Evolutionary conservation across 257 asterid genomes (phyloP).

Genomic region (Thymus quinquecostatus): DNA sequence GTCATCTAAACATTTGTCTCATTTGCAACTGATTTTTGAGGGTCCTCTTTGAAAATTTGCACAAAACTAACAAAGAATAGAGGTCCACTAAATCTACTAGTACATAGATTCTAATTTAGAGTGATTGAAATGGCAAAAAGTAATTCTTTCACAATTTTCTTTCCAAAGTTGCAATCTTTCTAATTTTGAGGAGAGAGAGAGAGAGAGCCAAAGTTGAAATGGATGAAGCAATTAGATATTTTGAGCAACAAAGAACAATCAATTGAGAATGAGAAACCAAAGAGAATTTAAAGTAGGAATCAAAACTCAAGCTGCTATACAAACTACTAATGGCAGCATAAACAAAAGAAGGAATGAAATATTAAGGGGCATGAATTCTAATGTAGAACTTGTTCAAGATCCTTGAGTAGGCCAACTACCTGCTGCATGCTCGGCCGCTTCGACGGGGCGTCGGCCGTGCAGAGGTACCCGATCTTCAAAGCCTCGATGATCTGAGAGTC

Average conservation of each 20-base stretch:
- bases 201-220: slow-evolving; percentile 11
- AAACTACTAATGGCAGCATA: slow-evolving; percentile 28
- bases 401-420: slow-evolving; percentile 88
- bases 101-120: slow-evolving; percentile 16
- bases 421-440: slow-evolving; percentile 91
- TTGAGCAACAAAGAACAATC: slow-evolving; percentile 28
- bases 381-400: slow-evolving; percentile 58
- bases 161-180: too few relatives aligned
- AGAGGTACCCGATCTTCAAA: slow-evolving; percentile 80
- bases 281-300: background rate
- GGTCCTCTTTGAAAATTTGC: slow-evolving; percentile 21
- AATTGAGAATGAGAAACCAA: slow-evolving; percentile 12
- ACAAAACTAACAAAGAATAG: slow-evolving; percentile 7
- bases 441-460: slow-evolving; percentile 79
- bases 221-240: slow-evolving; percentile 36
- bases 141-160: background rate
- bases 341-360: background rate
- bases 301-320: slow-evolving; percentile 49
- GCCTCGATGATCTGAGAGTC: slow-evolving; percentile 73
- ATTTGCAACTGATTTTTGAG: slow-evolving; percentile 29
- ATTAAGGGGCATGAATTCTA: slow-evolving; percentile 12
- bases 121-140: slow-evolving; percentile 4
- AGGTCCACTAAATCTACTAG: slow-evolving; percentile 35
- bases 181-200: too few relatives aligned
- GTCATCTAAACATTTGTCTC: slow-evolving; percentile 16